Evolutionary conservation across 1,284 basidiomycete species (phyloP).

Genomic region (Moesziomyces sp.): DNA sequence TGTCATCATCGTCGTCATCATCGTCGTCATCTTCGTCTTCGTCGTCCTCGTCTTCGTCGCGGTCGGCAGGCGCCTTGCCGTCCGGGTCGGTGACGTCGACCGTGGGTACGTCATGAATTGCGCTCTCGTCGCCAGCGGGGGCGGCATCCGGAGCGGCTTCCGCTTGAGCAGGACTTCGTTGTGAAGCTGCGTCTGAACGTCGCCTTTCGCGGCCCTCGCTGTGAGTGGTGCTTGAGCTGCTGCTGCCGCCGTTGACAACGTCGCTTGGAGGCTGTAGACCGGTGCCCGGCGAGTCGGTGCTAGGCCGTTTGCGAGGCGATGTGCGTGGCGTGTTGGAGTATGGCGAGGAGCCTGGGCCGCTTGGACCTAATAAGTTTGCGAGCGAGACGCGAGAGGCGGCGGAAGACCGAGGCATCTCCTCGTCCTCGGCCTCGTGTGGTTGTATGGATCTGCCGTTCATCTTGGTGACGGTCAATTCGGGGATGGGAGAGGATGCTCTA

Average conservation of each 20-base stretch:
- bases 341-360: constrained; percentile 39
- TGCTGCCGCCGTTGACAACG: not conserved
- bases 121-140: constrained; percentile 28
- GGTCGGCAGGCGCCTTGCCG: constrained; percentile 1
- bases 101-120: constrained; percentile 21
- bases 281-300: constrained; percentile 18
- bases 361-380: constrained; percentile 44
- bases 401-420: constrained; percentile 35
- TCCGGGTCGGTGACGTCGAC: constrained; percentile 19
- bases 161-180: constrained; percentile 4
- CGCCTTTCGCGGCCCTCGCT: constrained; percentile 11
- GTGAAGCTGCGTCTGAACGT: constrained; percentile 16
- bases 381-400: constrained; percentile 45
- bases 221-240: constrained; percentile 1
- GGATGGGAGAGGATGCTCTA: constrained; percentile 36
- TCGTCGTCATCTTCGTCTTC: constrained; percentile 43
- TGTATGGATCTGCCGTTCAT: constrained; percentile 27
- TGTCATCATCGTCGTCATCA: constrained; percentile 50
- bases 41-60: constrained; percentile 25
- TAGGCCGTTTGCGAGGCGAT: constrained; percentile 42
- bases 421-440: constrained; percentile 15
- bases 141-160: constrained; percentile 14
- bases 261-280: constrained; percentile 21
- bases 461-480: constrained; percentile 9
- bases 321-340: constrained; percentile 31